Base-by-base conservation (phyloP, 1,284 basidiomycete species). In the Heterobasidion annosum region DNA sequence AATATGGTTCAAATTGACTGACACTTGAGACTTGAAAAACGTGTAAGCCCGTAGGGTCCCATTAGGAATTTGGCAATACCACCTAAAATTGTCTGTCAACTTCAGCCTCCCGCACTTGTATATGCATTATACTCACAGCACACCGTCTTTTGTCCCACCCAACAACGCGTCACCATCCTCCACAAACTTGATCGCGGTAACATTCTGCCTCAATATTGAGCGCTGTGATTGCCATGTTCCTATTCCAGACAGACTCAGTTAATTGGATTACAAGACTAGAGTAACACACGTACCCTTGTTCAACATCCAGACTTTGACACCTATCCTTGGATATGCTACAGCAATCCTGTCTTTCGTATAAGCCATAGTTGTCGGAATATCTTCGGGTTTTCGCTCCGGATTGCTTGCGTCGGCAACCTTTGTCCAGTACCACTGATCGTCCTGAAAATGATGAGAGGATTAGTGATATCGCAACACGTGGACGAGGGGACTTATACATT, bases 121-220 rank as follows among this genome's bases (percentile, higher is more conserved):
- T 47, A 50, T 51, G 37, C 54, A 19, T 25, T 35, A 34, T 46
- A 67, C 79, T 62, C 62, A 85, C 83, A 86, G 59, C 18, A 81
- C 78, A n/a, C 84, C 83, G 60, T 86, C 83, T 50, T 72, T 73
- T 25, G 83, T 84, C 2, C 82, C 84, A 1, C 84, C 83, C n/a
- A 86, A 66, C 52, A 86, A 67, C 44, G 79, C 79, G 44, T 73
- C 70, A 1, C 84, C 84, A 40, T 78, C 79, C 34, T 81, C 75
- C 3, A 83, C 70, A 61, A 86, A 85, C 59, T 71, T 73, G 55
- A 86, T 73, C 2, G 76, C 73, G 3, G 81, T 81, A 47, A 84
- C 79, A 55, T 83, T 80, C 58, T 77, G 79, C 53, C 81, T 73
- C 52, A 75, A 59, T 52, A 86, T 82, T 43, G 79, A 75, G 53